phyloP scores from a whole-genome alignment of 2,329 filamentous ascomycete genomes.

The Trichoderma sp. region DNA sequence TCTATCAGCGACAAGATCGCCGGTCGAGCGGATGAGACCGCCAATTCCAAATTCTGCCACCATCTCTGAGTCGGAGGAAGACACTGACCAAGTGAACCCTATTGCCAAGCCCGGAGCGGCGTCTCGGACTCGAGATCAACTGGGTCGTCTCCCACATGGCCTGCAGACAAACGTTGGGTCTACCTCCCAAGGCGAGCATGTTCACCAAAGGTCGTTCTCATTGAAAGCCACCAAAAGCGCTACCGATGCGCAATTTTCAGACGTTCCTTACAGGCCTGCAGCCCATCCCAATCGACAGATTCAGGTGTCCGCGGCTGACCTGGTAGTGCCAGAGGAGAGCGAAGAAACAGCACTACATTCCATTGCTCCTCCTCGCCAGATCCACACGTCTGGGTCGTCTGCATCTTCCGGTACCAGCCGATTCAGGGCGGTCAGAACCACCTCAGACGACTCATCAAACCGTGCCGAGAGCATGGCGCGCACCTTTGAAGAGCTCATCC shows the following conservation, averaged over 20 bases:
- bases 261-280: slow-evolving; percentile 34
- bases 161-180: slow-evolving; percentile 22
- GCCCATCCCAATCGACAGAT: slow-evolving; percentile 26
- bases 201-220: slow-evolving; percentile 29
- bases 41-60: slow-evolving; percentile 31
- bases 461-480: slow-evolving; percentile 58
- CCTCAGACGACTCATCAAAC: slow-evolving; percentile 50
- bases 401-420: slow-evolving; percentile 41
- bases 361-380: slow-evolving; percentile 33
- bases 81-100: slow-evolving; percentile 17
- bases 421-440: slow-evolving; percentile 51
- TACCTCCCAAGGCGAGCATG: slow-evolving; percentile 17
- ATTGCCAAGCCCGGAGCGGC: not conserved
- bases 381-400: slow-evolving; percentile 51
- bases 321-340: slow-evolving; percentile 33
- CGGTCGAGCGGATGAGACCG: slow-evolving; percentile 32
- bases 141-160: slow-evolving; percentile 9
- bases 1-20: slow-evolving; percentile 30
- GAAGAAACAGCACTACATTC: slow-evolving; percentile 30
- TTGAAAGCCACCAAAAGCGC: slow-evolving; percentile 32
- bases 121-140: slow-evolving; percentile 10
- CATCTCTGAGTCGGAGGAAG: slow-evolving; percentile 46
- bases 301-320: slow-evolving; percentile 39
- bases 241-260: slow-evolving; percentile 32
- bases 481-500: slow-evolving; percentile 75